Evolutionary conservation across 495 filamentous ascomycete species (phyloP), one percentile per base, ranked within the genome.

Genomic region (Xeromyces bisporus): DNA sequence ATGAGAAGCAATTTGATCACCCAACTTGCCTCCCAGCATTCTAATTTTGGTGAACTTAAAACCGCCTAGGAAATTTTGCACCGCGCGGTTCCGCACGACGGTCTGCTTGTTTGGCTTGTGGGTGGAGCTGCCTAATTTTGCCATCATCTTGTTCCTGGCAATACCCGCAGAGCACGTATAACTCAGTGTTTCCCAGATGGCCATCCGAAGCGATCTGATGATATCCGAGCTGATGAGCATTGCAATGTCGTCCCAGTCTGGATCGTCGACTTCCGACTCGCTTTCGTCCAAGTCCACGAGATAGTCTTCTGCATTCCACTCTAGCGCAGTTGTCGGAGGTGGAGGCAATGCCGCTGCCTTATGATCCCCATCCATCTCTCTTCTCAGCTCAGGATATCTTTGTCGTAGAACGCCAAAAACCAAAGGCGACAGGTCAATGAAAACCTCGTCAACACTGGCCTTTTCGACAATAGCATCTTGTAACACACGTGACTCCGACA

Each of bases 1-100:
- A 15, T 54, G 56, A 8, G 75, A 62, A 12, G 70, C 72, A 26
- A 93, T 71, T 41, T 92, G 75, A 31, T 89, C 82, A 16, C 89
- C 89, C 12, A 96, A 58, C 56, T 97, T 97, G n/a, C 89, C 89
- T 23, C 89, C 91, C 3, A 97, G 64, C 56, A 86, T 93, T 20
- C 89, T 69, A 26, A 97, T 92, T 60, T 93, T 92, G 18, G 91
- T 93, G 50, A 93, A 92, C 44, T 91, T 92, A 64, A 92, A 81
- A 11, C 69, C 70, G 1, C 67, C 68, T 24, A 97, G 59, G 50
- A 97, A 97, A 16, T 75, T 69, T 42, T 76, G 68, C 9, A 80
- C 59, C 2, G 89, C 86, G 16, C 83, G 71, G 46, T 81, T 83
- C 20, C 87, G 76, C 16, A 96, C 72, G 20, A 94, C 67, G 0